Conservation (phyloP, 2,329 filamentous ascomycete genomes). For the Dothideomycetidae sp. region DNA sequence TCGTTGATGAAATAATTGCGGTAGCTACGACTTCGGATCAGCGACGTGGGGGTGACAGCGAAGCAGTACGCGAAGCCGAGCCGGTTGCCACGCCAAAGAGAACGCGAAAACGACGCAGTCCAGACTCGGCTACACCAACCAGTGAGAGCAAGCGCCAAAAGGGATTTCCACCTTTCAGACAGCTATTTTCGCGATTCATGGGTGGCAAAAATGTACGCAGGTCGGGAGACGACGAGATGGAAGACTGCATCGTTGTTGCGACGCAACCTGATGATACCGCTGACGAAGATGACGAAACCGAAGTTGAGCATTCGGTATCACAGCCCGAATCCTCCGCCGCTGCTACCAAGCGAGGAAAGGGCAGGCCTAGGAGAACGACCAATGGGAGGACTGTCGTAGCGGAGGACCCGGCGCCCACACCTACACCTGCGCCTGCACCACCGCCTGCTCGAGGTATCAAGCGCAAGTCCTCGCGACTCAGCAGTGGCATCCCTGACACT, state of each 20-base stretch:
- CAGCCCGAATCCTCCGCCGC: constrained; percentile 1
- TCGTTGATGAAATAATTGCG: no score
- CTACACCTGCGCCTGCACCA: no score
- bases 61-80: not conserved
- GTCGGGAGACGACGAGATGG: constrained; percentile 20
- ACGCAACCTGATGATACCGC: constrained; percentile 11
- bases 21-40: no score
- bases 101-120: not conserved
- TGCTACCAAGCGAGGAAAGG: constrained; percentile 17
- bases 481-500: constrained; percentile 2
- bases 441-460: no score
- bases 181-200: constrained; percentile 14
- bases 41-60: no score
- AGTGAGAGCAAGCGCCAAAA: constrained; percentile 15
- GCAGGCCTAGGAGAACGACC: constrained; percentile 16
- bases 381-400: not conserved
- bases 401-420: not conserved
- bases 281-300: constrained; percentile 1
- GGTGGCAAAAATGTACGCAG: constrained; percentile 13
- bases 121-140: constrained; percentile 10
- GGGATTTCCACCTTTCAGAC: constrained; percentile 8
- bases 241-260: constrained; percentile 29
- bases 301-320: not conserved
- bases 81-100: not conserved
- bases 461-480: constrained; percentile 17